Percentiles rank a stretch among this genome's conserved stretches.
Conservation (phyloP, 2,329 filamentous ascomycete genomes). For the Xylaria digitata region DNA sequence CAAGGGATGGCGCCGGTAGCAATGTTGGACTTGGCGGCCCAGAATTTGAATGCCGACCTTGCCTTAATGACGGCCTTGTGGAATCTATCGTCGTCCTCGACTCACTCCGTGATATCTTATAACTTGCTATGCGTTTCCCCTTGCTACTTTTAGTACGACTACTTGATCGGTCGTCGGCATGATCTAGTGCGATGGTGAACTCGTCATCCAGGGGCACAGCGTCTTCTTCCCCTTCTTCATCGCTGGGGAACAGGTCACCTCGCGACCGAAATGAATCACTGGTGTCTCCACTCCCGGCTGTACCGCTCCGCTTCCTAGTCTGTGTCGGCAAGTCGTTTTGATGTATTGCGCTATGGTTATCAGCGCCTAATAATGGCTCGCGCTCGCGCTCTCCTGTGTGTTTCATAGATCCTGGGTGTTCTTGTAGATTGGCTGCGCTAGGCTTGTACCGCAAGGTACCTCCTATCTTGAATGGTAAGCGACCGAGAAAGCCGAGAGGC, state of each 20-base stretch:
- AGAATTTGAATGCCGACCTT: conserved; percentile 43
- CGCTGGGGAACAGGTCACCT: conserved; percentile 90
- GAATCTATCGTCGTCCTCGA: conserved; percentile 70
- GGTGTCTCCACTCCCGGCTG: conserved; percentile 81
- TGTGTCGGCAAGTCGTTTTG: conserved; percentile 49
- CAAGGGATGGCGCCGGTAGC: conserved; percentile 58
- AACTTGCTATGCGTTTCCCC: conserved; percentile 62
- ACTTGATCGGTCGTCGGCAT: conserved; percentile 80
- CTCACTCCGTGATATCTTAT: conserved; percentile 61
- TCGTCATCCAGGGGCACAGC: conserved; percentile 93
- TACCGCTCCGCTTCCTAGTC: conserved; percentile 77
- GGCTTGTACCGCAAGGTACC: conserved; percentile 88
- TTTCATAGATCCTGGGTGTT: conserved; percentile 74
- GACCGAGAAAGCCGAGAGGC: conserved; percentile 84
- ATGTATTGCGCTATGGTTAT: conserved; percentile 35
- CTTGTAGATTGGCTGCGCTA: conserved; percentile 88
- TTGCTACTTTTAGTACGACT: conserved; percentile 71
- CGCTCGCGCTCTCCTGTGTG: conserved; percentile 64
- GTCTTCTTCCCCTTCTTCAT: conserved; percentile 87
- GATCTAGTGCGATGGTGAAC: conserved; percentile 84
- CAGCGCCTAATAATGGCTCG: conserved; percentile 72
- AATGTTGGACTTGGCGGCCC: conserved; percentile 53
- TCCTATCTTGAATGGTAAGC: conserved; percentile 86
- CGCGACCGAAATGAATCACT: conserved; percentile 87
- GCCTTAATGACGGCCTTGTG: conserved; percentile 45